Conservation (phyloP, 1,284 basidiomycete genomes). For the Ceratobasidium sp. region DNA sequence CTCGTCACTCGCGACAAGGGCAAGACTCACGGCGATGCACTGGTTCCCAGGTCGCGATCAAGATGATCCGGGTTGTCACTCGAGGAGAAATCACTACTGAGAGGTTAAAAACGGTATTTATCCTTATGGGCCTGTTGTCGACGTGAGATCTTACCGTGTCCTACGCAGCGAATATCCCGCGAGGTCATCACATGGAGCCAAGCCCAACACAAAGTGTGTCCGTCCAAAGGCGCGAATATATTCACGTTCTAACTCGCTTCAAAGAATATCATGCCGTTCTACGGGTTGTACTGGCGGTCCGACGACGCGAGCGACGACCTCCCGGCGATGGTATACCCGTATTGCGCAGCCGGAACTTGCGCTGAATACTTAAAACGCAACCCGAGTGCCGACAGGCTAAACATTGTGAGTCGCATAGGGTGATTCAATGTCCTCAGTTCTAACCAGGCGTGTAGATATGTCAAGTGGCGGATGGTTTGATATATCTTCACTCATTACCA, state of each 20-base stretch:
- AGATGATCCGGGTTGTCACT: constrained; percentile 23
- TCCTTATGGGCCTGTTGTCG: no score
- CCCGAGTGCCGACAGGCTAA: constrained; percentile 17
- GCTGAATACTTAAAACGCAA: neutral
- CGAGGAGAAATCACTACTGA: neutral
- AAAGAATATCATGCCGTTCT: constrained; percentile 29
- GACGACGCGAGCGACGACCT: neutral
- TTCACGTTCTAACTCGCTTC: neutral
- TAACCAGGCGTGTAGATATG: constrained; percentile 24
- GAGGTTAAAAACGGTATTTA: constrained; percentile 18
- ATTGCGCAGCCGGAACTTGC: constrained; percentile 36
- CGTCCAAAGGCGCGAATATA: neutral
- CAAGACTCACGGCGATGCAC: neutral
- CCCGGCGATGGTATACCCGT: constrained; percentile 31
- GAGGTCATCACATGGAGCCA: constrained; percentile 17
- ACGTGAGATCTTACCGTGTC: neutral
- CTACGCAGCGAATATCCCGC: constrained; percentile 15
- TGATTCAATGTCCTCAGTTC: neutral
- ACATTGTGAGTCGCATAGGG: constrained; percentile 3
- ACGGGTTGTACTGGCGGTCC: constrained; percentile 15
- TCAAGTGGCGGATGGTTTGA: constrained; percentile 39
- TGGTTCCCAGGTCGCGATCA: constrained; percentile 33
- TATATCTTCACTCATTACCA: constrained; percentile 35
- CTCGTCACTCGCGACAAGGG: neutral
- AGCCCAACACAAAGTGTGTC: neutral